Evolutionary conservation across 768 basidiomycete genomes (phyloP), one percentile per base, ranked within the genome.

Genomic region (Rhizopogon salebrosus): DNA sequence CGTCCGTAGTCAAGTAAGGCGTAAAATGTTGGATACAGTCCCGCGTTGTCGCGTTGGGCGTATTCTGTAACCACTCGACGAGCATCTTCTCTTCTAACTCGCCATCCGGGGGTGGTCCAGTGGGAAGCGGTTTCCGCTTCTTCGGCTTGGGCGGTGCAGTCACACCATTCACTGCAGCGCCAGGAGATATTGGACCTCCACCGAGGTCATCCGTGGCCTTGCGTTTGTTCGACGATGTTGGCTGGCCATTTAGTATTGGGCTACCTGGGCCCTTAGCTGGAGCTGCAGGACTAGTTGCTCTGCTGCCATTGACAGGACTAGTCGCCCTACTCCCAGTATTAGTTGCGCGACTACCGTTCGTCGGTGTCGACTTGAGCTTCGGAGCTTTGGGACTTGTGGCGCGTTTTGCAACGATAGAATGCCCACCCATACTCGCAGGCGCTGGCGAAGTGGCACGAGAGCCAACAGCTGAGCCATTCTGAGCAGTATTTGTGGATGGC

Each of bases 11-110:
- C 49, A 92, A 65, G 60, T 88, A 91, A 14, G 83, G 82, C 56
- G 83, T 84, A 63, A 92, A 92, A 64, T 89, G 78, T 48, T 82
- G 80, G 56, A 92, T 91, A 62, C 89, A 90, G 60, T 90, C 87
- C 54, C 84, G 75, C 31, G 89, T 92, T 51, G 82, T 83, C 48
- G 87, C 81, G 54, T 80, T 80, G n/a, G 80, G 75, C 35, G 80
- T 83, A 45, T 75, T 83, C 63, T 76, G 80, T 57, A 92, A 64
- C 87, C 89, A 92, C 45, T 87, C 84, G 54, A 92, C 73, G 52
- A 92, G 72, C 80, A 88, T 77, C 46, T 62, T 68, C 56, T 80
- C 75, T 57, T 84, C 82, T 55, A 90, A 68, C 63, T 85, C 83
- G 50, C 80, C 78, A 13, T 73, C 71, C 11, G 82, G 74, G n/a